These are phyloP conservation scores for Penicillium oxalicum DNA, from an alignment of 2,329 filamentous ascomycete species.

Conservation along the genomic window DNA sequence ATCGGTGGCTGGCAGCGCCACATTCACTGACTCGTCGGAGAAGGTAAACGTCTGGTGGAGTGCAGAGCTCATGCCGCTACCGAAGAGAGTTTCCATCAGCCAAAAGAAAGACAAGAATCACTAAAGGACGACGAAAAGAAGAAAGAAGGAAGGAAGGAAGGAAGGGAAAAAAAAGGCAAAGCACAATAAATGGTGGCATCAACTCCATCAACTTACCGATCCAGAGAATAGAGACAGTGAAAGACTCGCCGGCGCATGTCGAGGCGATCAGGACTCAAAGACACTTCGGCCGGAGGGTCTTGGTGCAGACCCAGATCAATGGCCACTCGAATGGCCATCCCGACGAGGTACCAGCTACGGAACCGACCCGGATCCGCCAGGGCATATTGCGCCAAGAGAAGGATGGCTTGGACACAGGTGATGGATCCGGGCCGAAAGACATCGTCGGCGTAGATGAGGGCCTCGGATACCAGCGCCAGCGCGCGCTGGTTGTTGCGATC, in stretches of 20 bases:
- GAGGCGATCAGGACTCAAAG: conserved; percentile 62
- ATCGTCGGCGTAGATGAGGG: conserved; percentile 70
- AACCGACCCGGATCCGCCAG: conserved; percentile 87
- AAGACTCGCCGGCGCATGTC: conserved; percentile 79
- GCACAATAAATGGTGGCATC: no score
- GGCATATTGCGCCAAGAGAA: conserved; percentile 82
- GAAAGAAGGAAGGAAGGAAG: no score
- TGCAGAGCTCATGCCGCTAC: conserved; percentile 78
- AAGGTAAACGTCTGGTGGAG: conserved; percentile 87
- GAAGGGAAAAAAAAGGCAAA: no score
- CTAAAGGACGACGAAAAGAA: not conserved
- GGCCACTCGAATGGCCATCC: conserved; percentile 79
- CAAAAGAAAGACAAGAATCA: not conserved
- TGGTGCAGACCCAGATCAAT: conserved; percentile 90
- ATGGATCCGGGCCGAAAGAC: conserved; percentile 81
- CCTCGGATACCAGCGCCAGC: conserved; percentile 57
- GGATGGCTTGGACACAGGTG: conserved; percentile 76
- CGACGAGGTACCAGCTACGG: conserved; percentile 89
- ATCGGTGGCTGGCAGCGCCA: conserved; percentile 60
- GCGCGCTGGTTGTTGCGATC: conserved; percentile 59
- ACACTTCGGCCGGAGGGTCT: conserved; percentile 68
- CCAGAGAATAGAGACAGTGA: conserved; percentile 83
- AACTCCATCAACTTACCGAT: conserved; percentile 54
- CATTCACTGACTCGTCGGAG: conserved; percentile 78
- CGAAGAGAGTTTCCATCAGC: no score